Conservation (phyloP, 2,329 filamentous ascomycete genomes). For the Fusarium tricinctum region DNA sequence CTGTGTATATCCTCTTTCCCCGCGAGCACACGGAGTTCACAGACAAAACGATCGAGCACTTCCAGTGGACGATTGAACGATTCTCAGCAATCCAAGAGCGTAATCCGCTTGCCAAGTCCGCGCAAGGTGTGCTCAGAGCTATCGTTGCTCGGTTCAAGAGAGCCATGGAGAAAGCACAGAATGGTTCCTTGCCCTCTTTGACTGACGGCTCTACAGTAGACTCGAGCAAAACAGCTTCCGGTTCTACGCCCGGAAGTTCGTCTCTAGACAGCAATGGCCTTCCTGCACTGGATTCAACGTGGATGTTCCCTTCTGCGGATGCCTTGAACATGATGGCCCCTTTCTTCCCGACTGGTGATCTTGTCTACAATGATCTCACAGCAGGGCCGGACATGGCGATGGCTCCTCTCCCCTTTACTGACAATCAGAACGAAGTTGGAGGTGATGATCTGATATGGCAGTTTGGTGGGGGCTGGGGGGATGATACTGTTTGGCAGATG, state of each 20-base stretch:
- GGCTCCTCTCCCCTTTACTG: conserved; percentile 36
- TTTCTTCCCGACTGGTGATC: conserved; percentile 69
- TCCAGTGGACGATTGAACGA: conserved; percentile 70
- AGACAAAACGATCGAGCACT: conserved; percentile 66
- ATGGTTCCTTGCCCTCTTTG: conserved; percentile 31
- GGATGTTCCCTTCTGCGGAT: conserved; percentile 61
- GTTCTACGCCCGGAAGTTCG: conserved; percentile 37
- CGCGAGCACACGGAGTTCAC: conserved; percentile 65
- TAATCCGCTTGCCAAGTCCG: conserved; percentile 68
- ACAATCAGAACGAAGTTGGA: conserved; percentile 14
- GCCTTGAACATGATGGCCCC: conserved; percentile 67
- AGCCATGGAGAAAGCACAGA: conserved; percentile 56
- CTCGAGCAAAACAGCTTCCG: conserved; percentile 9
- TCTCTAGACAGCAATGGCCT: conserved; percentile 16
- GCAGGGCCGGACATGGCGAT: conserved; percentile 55
- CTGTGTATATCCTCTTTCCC: conserved; percentile 73
- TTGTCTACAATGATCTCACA: conserved; percentile 69
- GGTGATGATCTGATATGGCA: conserved; percentile 56
- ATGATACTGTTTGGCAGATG: conserved; percentile 69
- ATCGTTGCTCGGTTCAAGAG: conserved; percentile 68
- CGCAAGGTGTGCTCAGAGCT: conserved; percentile 68
- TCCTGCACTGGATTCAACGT: conserved; percentile 49
- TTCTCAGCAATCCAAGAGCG: conserved; percentile 69
- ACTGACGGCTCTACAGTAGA: conserved; percentile 8
- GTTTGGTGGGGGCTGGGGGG: conserved; percentile 68